These are phyloP conservation scores for Talinum fruticosum DNA, from an alignment of 148 eudicot species.

Conservation along the genomic window DNA sequence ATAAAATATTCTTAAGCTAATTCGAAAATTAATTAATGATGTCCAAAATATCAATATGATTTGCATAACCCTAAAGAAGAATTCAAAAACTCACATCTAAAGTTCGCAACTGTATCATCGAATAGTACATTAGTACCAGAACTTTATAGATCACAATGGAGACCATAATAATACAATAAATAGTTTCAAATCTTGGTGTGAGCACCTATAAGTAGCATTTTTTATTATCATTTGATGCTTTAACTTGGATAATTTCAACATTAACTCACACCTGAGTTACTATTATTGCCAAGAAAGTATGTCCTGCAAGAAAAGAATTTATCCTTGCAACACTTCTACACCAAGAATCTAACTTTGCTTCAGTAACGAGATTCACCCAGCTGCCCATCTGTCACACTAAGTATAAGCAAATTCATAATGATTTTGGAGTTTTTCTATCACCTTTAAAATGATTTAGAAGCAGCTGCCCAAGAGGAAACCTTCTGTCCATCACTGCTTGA, in stretches of 20 bases:
- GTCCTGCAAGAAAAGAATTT: not conserved
- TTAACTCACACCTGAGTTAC: not conserved
- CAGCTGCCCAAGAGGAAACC: no score
- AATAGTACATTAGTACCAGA: no score
- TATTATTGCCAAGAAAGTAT: not conserved
- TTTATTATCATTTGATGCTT: not conserved
- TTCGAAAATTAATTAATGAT: no score
- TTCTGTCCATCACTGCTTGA: no score
- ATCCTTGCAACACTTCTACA: not conserved
- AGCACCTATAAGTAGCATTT: not conserved
- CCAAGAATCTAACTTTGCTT: conserved; percentile 10
- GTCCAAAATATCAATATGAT: no score
- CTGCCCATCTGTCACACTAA: not conserved
- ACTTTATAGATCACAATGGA: not conserved
- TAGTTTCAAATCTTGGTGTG: not conserved
- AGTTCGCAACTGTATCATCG: not conserved
- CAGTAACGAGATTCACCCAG: not conserved
- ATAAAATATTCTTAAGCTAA: no score
- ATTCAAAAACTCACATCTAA: not conserved
- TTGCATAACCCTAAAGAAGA: not conserved
- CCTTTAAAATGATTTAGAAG: not conserved
- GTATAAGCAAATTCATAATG: not conserved
- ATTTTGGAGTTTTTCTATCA: not conserved
- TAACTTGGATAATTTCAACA: not conserved
- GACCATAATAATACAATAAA: not conserved